These are phyloP conservation scores for Yamadazyma philogaea DNA, from an alignment of 805 yeast genomes.

Conservation along the genomic window DNA sequence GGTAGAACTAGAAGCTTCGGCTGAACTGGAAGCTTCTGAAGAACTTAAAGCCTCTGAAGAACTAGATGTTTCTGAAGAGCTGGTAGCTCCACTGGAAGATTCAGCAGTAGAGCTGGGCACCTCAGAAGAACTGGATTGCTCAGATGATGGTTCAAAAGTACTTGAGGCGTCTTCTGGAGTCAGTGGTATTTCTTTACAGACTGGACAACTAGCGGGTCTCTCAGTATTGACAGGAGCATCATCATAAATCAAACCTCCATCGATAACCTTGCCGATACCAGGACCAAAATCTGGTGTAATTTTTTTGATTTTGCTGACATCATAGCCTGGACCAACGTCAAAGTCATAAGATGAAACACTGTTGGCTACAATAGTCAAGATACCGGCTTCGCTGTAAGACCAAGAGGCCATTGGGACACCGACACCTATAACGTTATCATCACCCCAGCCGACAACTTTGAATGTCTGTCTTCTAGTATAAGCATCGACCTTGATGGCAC, in stretches of 20 bases:
- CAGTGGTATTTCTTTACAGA: slow-evolving; percentile 17
- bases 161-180: slow-evolving; percentile 16
- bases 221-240: slow-evolving; percentile 20
- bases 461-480: slow-evolving; percentile 18
- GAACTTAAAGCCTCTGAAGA: neutral
- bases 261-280: slow-evolving; percentile 19
- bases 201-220: slow-evolving; percentile 20
- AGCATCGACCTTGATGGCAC: slow-evolving; percentile 17
- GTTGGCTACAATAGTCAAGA: slow-evolving; percentile 12
- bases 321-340: slow-evolving; percentile 24
- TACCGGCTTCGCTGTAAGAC: slow-evolving; percentile 13
- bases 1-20: neutral
- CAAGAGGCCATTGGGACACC: slow-evolving; percentile 15
- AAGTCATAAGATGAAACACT: slow-evolving; percentile 15
- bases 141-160: slow-evolving; percentile 7
- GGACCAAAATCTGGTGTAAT: slow-evolving; percentile 18
- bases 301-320: slow-evolving; percentile 12
- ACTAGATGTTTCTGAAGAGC: neutral
- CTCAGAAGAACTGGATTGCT: slow-evolving; percentile 5
- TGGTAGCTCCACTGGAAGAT: neutral
- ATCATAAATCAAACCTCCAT: slow-evolving; percentile 18
- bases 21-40: neutral
- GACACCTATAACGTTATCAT: slow-evolving; percentile 26
- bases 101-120: neutral
- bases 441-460: slow-evolving; percentile 27